Evolutionary conservation across 2,329 filamentous ascomycete genomes (phyloP).

Genomic region (Lithohypha guttulata): DNA sequence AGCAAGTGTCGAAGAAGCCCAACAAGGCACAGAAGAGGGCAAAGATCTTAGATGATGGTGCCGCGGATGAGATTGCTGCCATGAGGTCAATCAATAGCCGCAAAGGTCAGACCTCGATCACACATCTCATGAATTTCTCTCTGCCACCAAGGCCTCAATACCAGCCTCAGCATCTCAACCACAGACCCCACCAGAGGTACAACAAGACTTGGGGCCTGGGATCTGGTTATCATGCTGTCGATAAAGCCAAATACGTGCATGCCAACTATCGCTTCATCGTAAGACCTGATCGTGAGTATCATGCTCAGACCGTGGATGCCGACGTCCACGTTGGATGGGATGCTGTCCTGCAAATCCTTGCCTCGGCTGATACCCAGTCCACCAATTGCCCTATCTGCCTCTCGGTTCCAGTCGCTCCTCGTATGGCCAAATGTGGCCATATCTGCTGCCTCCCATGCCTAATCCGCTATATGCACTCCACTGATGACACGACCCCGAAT

Average conservation of each 20-base stretch:
- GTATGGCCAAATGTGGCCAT: conserved; percentile 95
- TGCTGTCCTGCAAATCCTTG: conserved; percentile 81
- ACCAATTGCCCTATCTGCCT: conserved; percentile 91
- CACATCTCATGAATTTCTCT: conserved; percentile 87
- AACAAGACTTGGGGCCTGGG: conserved; percentile 75
- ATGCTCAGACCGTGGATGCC: conserved; percentile 69
- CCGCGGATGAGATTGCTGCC: conserved; percentile 64
- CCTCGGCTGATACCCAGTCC: conserved; percentile 76
- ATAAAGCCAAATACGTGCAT: conserved; percentile 87
- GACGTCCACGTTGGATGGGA: conserved; percentile 87
- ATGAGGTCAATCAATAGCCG: conserved; percentile 58
- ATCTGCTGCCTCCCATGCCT: conserved; percentile 92
- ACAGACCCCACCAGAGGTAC: conserved; percentile 51
- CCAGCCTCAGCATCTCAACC: conserved; percentile 38
- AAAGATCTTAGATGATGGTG: conserved; percentile 68
- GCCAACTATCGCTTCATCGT: conserved; percentile 98
- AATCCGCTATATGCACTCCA: conserved; percentile 90
- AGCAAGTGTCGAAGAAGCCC: conserved; percentile 65
- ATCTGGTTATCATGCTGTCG: conserved; percentile 77
- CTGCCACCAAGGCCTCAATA: conserved; percentile 60
- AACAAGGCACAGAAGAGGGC: conserved; percentile 74
- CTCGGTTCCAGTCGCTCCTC: conserved; percentile 79
- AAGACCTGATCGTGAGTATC: conserved; percentile 68
- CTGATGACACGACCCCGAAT: conserved; percentile 52
- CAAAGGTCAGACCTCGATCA: conserved; percentile 92